These are phyloP conservation scores for Macrolepiota albuminosa DNA, from an alignment of 768 basidiomycete genomes.

Conservation along the genomic window DNA sequence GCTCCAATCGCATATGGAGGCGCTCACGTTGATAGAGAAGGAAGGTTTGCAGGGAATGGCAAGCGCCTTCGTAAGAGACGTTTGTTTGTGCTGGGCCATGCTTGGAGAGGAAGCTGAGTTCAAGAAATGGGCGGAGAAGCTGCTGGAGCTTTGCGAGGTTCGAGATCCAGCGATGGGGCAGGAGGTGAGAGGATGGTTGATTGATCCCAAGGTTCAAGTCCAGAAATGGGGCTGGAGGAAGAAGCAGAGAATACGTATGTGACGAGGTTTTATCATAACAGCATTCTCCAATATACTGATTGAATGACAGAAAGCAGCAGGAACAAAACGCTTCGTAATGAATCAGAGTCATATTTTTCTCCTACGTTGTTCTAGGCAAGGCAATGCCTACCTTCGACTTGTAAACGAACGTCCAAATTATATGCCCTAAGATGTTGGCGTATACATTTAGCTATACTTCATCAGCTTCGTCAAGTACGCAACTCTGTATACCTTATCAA, in stretches of 20 bases:
- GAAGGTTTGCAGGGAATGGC: conserved; percentile 39
- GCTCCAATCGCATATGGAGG: conserved; percentile 31
- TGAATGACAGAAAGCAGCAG: neutral
- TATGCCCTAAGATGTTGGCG: neutral
- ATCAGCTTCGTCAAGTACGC: neutral
- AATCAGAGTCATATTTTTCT: conserved; percentile 9
- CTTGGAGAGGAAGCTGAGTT: conserved; percentile 34
- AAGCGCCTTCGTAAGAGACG: conserved; percentile 36
- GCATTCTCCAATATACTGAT: neutral
- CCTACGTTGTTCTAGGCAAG: conserved; percentile 9
- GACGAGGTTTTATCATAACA: neutral
- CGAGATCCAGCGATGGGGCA: conserved; percentile 22
- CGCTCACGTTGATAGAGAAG: conserved; percentile 33
- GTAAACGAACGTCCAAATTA: neutral
- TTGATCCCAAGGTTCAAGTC: conserved; percentile 23
- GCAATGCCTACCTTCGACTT: neutral
- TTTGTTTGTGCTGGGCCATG: conserved; percentile 35
- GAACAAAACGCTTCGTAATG: conserved; percentile 2
- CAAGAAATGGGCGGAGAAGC: conserved; percentile 28
- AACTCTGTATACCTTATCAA: neutral
- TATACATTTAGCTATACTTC: neutral
- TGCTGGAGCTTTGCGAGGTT: conserved; percentile 21
- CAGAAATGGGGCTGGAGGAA: conserved; percentile 40
- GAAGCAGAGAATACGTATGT: conserved; percentile 31
- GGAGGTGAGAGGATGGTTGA: conserved; percentile 26